A percentile compares a stretch with the other conserved stretches of the same genome.
phyloP scores from a whole-genome alignment of 169 alveolate genomes.

The Plasmodium vinckei region DNA sequence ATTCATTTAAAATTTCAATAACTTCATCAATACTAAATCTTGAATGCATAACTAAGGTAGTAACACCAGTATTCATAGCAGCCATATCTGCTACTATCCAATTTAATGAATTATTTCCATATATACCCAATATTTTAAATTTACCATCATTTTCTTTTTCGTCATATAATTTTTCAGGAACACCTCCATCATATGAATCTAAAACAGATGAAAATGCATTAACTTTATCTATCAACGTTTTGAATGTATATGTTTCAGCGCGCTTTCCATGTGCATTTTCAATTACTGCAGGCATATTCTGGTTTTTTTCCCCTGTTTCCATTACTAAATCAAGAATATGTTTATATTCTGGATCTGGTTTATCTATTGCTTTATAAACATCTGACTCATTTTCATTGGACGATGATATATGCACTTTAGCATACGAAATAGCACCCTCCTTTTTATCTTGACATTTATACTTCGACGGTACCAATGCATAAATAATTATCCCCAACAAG shows the following conservation, averaged over 20 bases:
- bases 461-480: not conserved
- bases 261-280: constrained; percentile 31
- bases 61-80: constrained; percentile 15
- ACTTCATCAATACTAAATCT: constrained; percentile 56
- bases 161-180: constrained; percentile 18
- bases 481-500: no score
- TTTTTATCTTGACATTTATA: not conserved
- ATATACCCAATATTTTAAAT: constrained; percentile 41
- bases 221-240: constrained; percentile 9
- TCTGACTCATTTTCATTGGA: constrained; percentile 5
- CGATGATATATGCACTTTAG: constrained; percentile 6
- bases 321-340: constrained; percentile 3
- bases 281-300: not conserved
- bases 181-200: constrained; percentile 36
- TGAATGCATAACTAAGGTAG: constrained; percentile 61
- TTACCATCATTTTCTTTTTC: constrained; percentile 51
- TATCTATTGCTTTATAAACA: constrained; percentile 14
- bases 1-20: constrained; percentile 35
- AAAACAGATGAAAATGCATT: not conserved
- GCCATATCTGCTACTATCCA: constrained; percentile 55
- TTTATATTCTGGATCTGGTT: not conserved
- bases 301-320: not conserved
- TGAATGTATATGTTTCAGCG: constrained; percentile 3
- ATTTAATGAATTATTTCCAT: constrained; percentile 53
- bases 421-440: not conserved